Evolutionary conservation across 2,329 filamentous ascomycete species (phyloP).

Genomic region (Xylariaceae sp.): DNA sequence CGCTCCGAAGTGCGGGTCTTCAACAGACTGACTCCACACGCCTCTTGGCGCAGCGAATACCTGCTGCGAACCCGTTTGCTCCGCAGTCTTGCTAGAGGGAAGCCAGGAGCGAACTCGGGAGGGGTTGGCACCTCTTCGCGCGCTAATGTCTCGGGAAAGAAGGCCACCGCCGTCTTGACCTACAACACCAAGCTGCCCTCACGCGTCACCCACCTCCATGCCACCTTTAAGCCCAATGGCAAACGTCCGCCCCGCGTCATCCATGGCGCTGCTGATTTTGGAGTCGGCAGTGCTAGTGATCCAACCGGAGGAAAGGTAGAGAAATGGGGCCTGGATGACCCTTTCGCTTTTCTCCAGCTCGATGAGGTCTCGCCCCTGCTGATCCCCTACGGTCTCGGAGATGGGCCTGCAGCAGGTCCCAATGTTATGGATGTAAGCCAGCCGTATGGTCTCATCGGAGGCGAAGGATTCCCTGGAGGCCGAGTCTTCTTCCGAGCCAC

Average conservation of each 20-base stretch:
- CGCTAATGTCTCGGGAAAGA: conserved; percentile 56
- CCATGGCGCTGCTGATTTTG: conserved; percentile 77
- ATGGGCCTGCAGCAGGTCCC: conserved; percentile 73
- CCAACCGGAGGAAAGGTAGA: conserved; percentile 73
- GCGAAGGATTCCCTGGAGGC: conserved; percentile 83
- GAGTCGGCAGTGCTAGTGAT: conserved; percentile 77
- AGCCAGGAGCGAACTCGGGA: conserved; percentile 60
- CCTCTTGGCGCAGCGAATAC: conserved; percentile 97
- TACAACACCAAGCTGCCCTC: conserved; percentile 83
- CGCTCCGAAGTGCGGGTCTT: conserved; percentile 77
- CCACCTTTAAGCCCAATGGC: conserved; percentile 64
- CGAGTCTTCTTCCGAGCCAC: conserved; percentile 73
- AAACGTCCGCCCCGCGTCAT: conserved; percentile 77
- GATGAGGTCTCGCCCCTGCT: conserved; percentile 73
- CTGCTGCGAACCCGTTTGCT: conserved; percentile 82
- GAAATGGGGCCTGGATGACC: conserved; percentile 77
- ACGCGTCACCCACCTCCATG: conserved; percentile 76
- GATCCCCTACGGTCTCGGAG: conserved; percentile 72
- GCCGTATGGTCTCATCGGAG: conserved; percentile 76
- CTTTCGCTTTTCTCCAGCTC: conserved; percentile 72
- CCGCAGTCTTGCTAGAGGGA: conserved; percentile 77
- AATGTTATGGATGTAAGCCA: conserved; percentile 93
- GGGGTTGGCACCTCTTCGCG: conserved; percentile 52
- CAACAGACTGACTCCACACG: conserved; percentile 73
- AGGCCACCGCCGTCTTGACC: conserved; percentile 71